Evolutionary conservation across 2,329 filamentous ascomycete species (phyloP).

Genomic region (Fusarium palustre): DNA sequence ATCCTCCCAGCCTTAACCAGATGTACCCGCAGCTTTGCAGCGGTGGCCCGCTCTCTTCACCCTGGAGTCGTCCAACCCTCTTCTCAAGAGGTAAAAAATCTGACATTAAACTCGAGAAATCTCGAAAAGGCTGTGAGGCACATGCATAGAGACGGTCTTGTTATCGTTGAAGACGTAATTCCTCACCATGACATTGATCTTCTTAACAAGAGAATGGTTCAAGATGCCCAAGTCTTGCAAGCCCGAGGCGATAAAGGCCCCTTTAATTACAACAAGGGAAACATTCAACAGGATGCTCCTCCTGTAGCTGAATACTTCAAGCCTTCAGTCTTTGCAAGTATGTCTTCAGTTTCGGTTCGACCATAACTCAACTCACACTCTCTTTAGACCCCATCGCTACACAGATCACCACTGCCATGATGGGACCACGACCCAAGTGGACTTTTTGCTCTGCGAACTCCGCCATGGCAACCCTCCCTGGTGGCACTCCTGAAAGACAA

Average conservation of each 20-base stretch:
- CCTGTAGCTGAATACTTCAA: conserved; percentile 62
- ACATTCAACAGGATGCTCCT: conserved; percentile 71
- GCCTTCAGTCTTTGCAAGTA: conserved; percentile 66
- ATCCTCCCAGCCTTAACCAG: conserved; percentile 11
- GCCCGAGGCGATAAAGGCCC: conserved; percentile 64
- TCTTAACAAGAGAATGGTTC: conserved; percentile 69
- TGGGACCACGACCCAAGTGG: conserved; percentile 67
- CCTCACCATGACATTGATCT: conserved; percentile 63
- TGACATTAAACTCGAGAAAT: conserved; percentile 59
- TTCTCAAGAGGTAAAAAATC: conserved; percentile 54
- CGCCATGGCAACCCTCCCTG: conserved; percentile 63
- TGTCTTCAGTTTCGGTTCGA: conserved; percentile 2
- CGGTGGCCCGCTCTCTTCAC: conserved; percentile 1
- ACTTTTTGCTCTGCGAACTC: conserved; percentile 70
- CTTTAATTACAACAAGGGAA: conserved; percentile 73
- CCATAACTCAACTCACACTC: neutral
- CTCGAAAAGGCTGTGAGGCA: conserved; percentile 66
- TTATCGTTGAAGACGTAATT: conserved; percentile 66
- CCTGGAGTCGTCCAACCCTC: conserved; percentile 52
- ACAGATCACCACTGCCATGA: conserved; percentile 65
- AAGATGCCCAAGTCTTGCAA: conserved; percentile 66
- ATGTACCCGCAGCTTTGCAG: conserved; percentile 23
- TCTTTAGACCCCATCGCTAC: conserved; percentile 64
- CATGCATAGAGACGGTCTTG: conserved; percentile 65
- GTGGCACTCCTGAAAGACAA: conserved; percentile 57